Evolutionary conservation across 2,329 filamentous ascomycete species (phyloP), one percentile per base, ranked within the genome.

Genomic region (Alternaria consortialis): DNA sequence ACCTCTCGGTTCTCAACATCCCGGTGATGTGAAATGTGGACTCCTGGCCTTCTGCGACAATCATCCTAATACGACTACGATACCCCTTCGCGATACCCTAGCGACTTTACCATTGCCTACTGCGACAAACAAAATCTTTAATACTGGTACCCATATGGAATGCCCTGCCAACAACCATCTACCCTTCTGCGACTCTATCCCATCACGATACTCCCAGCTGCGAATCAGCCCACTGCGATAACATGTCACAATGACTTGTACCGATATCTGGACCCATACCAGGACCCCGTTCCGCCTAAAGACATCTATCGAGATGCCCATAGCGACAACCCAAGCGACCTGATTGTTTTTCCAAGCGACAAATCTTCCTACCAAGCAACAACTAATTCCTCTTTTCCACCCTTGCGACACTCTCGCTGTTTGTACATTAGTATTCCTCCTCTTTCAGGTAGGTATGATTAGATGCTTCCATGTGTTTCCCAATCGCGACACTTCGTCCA

Each of bases 21-120:
- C 66, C 61, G 65, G 65, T 69, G 66, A 69, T 69, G 66, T 69
- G 57, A 65, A 47, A 53, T 60, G 63, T 64, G 50, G 60, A 59
- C 48, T 42, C 53, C 53, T 29, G 60, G 55, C 60, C 57, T 63
- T 53, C 55, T 42, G 43, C 65, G 56, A 67, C 57, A 58, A 27
- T 39, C 34, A 32, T 31, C 39, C 42, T 25, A 39, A 43, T 48
- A 61, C 58, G 48, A 57, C 46, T 52, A 53, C 46, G 39, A 60
- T 60, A 60, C 37, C 44, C 56, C 36, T 15, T 32, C 34, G 62
- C 65, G 60, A 65, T 58, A 62, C 50, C 61, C 53, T 59, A 53
- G 50, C 62, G 60, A 64, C 58, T 40, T 58, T 55, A 60, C 63
- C 62, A 61, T 47, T 58, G 57, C 67, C 65, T 58, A 55, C 48